Evolutionary conservation across 2,329 filamentous ascomycete genomes (phyloP), one percentile per base, ranked within the genome.

Genomic region (Lasiodiplodia sp.): DNA sequence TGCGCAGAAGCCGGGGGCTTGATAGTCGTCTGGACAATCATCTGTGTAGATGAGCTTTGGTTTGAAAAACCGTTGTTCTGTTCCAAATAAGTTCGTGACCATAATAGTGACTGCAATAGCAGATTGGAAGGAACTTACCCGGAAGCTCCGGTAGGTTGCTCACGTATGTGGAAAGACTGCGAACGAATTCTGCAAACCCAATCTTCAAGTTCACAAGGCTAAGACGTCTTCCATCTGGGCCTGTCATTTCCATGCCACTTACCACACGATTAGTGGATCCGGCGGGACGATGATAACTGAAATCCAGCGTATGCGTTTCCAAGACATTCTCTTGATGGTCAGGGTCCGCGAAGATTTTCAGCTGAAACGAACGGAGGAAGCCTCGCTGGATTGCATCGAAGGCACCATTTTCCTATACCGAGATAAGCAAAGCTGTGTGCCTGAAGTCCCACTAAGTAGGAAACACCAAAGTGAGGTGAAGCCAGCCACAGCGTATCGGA

Each of bases 251-350:
- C 51, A 75, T 69, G 12, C 66, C 75, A 67, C 68, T 73, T 60
- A 70, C 71, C 12, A 23, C 58, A 7, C 11, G 12, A 3, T 44
- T 16, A 11, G 47, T 5, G 40, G 25, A 12, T 18, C 58, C 25
- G 16, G 23, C 18, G 5, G 25, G 18, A 68, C 18, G 23, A 12
- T 63, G 40, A 70, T 86, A 86, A 23, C 80, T 79, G 72, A 87
- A 83, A 5, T 78, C 79, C 70, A 86, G 86, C 1, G 80, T 84
- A 72, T 86, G 86, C 4, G 79, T 80, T 73, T 87, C 85, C 12
- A 86, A 60, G n/a, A 85, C 79, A 37, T 81, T 74, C 8, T 73
- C 71, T 3, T 78, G 76, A 6, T 75, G 68, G 21, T 79, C 71
- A 23, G 77, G 77, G 69, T 82, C 77, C 37, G 80, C 76, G 68